Evolutionary conservation across 805 yeast species (phyloP), one percentile per base, ranked within the genome.

Genomic region (Cyberlindnera meyerae): DNA sequence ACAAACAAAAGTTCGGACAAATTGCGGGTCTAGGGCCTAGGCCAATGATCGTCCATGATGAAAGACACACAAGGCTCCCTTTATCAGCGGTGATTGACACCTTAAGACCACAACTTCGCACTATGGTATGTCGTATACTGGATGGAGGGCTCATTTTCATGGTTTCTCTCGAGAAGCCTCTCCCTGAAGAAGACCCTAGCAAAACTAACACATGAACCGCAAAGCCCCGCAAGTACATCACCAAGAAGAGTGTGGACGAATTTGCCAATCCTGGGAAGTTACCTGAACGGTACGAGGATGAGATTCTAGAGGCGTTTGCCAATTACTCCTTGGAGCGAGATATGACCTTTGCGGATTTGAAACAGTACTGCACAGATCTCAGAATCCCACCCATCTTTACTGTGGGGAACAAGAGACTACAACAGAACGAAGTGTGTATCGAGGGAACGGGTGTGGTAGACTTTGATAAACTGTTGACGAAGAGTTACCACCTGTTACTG

Each of bases 401-500:
- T 11, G 42, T 43, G 36, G 57, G 59, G 28, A 46, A 66, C 11
- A 44, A 54, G 4, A 22, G 52, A 11, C 17, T 52, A 1, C 27
- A 31, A 8, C 32, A 37, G 1, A 48, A 49, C 0, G 59, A 63
- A 9, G 42, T 70, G 17, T 44, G 57, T 1, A 44, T 71, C 9
- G 68, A 62, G 13, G 71, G 66, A 0, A 66, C 73, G 0, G 48
- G 63, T 24, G 52, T 73, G 4, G 62, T 74, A 11, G 78, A 72
- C 47, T 70, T 73, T 42, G 76, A 71, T 30, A 65, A 62, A 38
- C 54, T 70, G 27, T 36, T 73, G 24, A 52, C 55, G 27, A 53
- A 52, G 31, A 70, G 73, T 3, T 68, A 62, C 28, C 62, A 70
- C 20, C 45, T 72, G 31, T 39, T 72, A 27, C 52, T 64, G 11